A percentile compares a stretch with the other conserved stretches of the same genome.
Conservation (phyloP, 2,329 filamentous ascomycete species). For the Sclerotinia nivalis region DNA sequence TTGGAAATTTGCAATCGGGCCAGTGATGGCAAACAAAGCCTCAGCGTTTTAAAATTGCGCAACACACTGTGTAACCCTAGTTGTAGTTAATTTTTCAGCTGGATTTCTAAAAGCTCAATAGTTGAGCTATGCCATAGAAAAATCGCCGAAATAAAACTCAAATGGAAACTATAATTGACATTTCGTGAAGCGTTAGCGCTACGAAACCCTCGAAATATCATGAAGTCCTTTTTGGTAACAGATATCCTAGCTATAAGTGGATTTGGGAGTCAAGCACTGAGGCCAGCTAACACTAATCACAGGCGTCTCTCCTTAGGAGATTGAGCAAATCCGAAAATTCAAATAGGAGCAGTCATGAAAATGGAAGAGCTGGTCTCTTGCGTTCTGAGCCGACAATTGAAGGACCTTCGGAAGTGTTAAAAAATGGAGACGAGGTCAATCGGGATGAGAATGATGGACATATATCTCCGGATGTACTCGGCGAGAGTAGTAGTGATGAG, state of each 20-base stretch:
- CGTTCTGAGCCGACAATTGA: background rate
- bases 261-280: background rate
- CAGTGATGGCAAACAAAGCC: background rate
- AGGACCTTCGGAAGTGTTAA: background rate
- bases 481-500: background rate
- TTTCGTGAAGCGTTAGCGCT: background rate
- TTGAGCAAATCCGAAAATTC: background rate
- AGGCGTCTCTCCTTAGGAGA: background rate
- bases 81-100: background rate
- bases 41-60: background rate
- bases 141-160: background rate
- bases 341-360: background rate
- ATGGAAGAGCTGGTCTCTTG: background rate
- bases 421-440: background rate
- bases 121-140: background rate
- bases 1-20: background rate
- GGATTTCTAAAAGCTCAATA: background rate
- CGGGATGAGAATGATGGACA: background rate
- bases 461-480: background rate
- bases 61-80: background rate
- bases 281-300: background rate
- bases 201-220: background rate
- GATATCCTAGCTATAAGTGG: background rate
- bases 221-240: conserved; percentile 1
- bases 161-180: background rate